These are phyloP conservation scores for Globisporangium middletonii DNA, from an alignment of 352 stramenopile genomes.

Conservation along the genomic window DNA sequence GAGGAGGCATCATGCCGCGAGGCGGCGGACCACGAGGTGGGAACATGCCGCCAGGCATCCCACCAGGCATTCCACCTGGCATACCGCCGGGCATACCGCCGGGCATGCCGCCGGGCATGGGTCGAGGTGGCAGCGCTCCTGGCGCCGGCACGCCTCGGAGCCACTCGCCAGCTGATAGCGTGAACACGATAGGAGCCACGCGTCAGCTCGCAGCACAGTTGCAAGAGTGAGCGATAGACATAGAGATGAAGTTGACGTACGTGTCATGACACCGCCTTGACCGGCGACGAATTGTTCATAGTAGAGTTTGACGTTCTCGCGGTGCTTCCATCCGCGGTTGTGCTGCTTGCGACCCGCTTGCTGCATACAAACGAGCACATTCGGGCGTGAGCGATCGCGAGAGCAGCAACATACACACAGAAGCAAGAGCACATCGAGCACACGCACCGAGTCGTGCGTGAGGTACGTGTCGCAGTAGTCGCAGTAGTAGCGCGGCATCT, in stretches of 20 bases:
- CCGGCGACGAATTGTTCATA: constrained; percentile 87
- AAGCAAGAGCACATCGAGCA: not conserved
- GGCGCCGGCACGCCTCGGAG: constrained; percentile 32
- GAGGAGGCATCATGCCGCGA: constrained; percentile 70
- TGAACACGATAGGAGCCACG: constrained; percentile 4
- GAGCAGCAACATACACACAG: not conserved
- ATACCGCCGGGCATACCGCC: constrained; percentile 19
- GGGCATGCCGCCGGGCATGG: constrained; percentile 13
- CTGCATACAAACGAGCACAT: constrained; percentile 19
- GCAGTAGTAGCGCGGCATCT: constrained; percentile 92
- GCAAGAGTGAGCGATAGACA: not conserved
- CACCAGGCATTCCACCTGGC: constrained; percentile 20
- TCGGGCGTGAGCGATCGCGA: not conserved
- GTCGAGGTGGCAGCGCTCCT: constrained; percentile 45
- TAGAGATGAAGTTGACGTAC: constrained; percentile 23
- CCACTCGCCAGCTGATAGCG: constrained; percentile 59
- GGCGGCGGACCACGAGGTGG: constrained; percentile 59
- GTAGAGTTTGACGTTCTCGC: constrained; percentile 93
- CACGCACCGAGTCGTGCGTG: constrained; percentile 88
- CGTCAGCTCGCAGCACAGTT: not conserved
- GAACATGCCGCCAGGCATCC: constrained; percentile 28
- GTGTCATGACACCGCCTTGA: constrained; percentile 71
- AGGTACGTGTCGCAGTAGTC: constrained; percentile 95
- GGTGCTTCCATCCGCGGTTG: constrained; percentile 93
- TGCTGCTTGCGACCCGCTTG: constrained; percentile 92